Conservation (phyloP, 129 eudicot species). For the Pittosporum tobira region DNA sequence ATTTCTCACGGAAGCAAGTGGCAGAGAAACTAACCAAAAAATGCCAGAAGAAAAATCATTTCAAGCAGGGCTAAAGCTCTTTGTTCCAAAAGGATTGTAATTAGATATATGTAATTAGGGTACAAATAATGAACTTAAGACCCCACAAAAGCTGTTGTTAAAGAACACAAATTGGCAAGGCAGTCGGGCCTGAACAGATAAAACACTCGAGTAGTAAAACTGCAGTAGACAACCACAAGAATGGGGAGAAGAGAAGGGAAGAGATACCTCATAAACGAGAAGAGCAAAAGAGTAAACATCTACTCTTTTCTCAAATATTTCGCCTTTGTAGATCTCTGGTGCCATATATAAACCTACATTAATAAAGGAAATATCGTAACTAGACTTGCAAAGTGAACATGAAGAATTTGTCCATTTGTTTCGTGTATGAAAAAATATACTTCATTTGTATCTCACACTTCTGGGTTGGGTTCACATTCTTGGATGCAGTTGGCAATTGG, state of each 20-base stretch:
- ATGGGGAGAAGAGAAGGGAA: not conserved
- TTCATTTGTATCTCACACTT: not conserved
- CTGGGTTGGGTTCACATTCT: not conserved
- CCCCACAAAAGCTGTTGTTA: not conserved
- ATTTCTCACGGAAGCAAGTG: not conserved
- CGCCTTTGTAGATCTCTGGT: conserved; percentile 72
- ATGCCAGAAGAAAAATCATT: not conserved
- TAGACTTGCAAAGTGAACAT: not conserved
- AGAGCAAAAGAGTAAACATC: conserved; percentile 90
- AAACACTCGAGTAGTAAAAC: not conserved
- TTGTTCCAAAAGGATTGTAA: not conserved
- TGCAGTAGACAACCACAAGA: not conserved
- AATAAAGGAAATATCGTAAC: conserved; percentile 6
- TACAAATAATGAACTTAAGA: not conserved
- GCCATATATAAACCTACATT: conserved; percentile 65
- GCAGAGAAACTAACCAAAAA: not conserved
- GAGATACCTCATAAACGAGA: conserved; percentile 74
- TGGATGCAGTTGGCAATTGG: not conserved
- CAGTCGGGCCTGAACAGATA: not conserved
- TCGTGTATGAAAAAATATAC: not conserved
- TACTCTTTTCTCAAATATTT: conserved; percentile 73
- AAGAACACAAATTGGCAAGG: not conserved
- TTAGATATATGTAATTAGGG: not conserved
- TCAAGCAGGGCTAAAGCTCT: not conserved
- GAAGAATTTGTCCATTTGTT: not conserved